Conservation (phyloP, 106 monocot genomes). For the Dendrobium huoshanense region DNA sequence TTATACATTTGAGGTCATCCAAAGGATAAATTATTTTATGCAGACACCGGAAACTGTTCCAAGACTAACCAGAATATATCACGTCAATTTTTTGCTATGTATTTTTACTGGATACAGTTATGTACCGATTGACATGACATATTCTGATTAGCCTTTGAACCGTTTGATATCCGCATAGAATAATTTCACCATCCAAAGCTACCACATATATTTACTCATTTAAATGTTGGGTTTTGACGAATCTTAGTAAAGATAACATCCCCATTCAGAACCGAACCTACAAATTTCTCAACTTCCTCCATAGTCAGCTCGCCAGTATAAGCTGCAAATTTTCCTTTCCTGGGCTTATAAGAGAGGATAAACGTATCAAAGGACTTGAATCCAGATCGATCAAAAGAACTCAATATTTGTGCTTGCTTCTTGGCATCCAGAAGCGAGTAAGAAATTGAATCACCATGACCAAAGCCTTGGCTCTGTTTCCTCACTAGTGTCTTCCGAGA, state of each 20-base stretch:
- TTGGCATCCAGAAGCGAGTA: slow-evolving; percentile 69
- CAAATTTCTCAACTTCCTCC: slow-evolving; percentile 69
- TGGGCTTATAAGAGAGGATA: slow-evolving; percentile 85
- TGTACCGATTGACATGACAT: too few relatives aligned
- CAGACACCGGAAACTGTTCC: too few relatives aligned
- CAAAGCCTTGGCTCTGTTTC: slow-evolving; percentile 19
- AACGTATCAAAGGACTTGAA: slow-evolving; percentile 46
- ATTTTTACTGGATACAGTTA: too few relatives aligned
- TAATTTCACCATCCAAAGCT: background rate
- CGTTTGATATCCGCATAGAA: too few relatives aligned
- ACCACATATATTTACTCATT: slow-evolving; percentile 19
- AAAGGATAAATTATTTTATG: too few relatives aligned
- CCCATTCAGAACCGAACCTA: slow-evolving; percentile 80
- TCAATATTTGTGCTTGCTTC: slow-evolving; percentile 53
- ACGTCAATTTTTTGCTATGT: too few relatives aligned
- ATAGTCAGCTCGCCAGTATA: slow-evolving; percentile 39
- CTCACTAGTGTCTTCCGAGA: slow-evolving; percentile 76
- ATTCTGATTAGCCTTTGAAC: too few relatives aligned
- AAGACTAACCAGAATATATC: too few relatives aligned
- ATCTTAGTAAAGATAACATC: slow-evolving; percentile 57
- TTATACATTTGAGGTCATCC: background rate
- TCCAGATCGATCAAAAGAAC: slow-evolving; percentile 58
- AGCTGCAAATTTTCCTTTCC: slow-evolving; percentile 49
- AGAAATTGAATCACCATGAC: slow-evolving; percentile 30
- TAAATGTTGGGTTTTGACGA: slow-evolving; percentile 40